Evolutionary conservation across 2,329 filamentous ascomycete genomes (phyloP).

Genomic region (Blastomyces silverae): DNA sequence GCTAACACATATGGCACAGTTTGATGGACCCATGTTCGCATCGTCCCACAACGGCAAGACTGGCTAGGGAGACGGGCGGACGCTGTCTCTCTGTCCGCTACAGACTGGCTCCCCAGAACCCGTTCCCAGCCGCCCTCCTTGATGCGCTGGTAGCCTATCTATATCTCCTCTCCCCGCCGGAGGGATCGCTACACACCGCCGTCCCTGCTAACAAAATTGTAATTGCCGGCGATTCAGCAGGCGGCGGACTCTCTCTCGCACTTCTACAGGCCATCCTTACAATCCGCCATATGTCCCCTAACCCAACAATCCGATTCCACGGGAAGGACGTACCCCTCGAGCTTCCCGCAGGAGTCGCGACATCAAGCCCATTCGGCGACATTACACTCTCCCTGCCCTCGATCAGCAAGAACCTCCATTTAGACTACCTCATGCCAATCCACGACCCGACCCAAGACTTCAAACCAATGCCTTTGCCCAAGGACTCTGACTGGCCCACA

Average conservation of each 20-base stretch:
- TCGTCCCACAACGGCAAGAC: constrained; percentile 32
- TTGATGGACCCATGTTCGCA: constrained; percentile 42
- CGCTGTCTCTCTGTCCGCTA: constrained; percentile 42
- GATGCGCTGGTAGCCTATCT: constrained; percentile 45
- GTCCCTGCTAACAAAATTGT: constrained; percentile 42
- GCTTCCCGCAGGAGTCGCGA: constrained; percentile 37
- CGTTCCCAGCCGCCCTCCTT: constrained; percentile 43
- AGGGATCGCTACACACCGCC: constrained; percentile 38
- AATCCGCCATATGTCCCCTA: constrained; percentile 29
- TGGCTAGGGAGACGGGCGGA: constrained; percentile 38
- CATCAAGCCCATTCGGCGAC: constrained; percentile 41
- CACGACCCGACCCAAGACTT: constrained; percentile 25
- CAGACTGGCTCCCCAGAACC: constrained; percentile 43
- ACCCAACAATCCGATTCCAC: constrained; percentile 35
- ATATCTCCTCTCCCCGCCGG: constrained; percentile 41
- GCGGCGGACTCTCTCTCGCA: constrained; percentile 39
- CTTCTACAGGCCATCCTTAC: constrained; percentile 41
- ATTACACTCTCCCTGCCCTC: constrained; percentile 40
- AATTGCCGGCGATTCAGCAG: constrained; percentile 44
- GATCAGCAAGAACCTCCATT: constrained; percentile 32
- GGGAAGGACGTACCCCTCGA: constrained; percentile 36
- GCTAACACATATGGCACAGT: constrained; percentile 23
- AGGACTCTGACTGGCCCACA: constrained; percentile 38
- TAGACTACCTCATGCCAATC: constrained; percentile 37
- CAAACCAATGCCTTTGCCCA: constrained; percentile 26